Evolutionary conservation across 1,284 basidiomycete genomes (phyloP), one percentile per base, ranked within the genome.

Genomic region (Ceratobasidium sp.): DNA sequence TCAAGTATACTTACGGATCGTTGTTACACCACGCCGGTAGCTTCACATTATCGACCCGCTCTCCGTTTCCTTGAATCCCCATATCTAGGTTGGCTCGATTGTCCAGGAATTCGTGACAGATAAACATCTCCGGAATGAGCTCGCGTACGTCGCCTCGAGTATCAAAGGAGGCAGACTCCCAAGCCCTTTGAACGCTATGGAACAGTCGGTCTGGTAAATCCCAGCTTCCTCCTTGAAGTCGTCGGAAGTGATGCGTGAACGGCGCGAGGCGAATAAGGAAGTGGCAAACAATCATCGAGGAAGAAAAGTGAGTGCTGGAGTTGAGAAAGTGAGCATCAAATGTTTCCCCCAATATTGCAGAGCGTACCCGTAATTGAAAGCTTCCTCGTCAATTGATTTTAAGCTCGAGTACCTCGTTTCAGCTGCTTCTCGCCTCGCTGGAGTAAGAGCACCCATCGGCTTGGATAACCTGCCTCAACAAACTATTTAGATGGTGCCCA

Each of bases 271-370:
- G 88, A 74, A 98, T 97, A 78, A 98, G 83, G 82, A 93, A 98
- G 76, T 97, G 95, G 82, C 95, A 97, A 41, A 97, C 94, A 73
- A 96, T 98, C 91, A 98, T 97, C 0, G 95, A 97, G 5, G 95
- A 97, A 77, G 93, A 95, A 80, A 96, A 98, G 80, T 98, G 96
- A 0, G 96, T 98, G 58, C 94, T 80, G 72, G 50, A 14, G 59
- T 59, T 58, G 78, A 79, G 73, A 78, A 28, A 43, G 18, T 47
- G 23, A 41, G 30, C 76, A 74, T 28, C 61, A 43, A 54, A 59
- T 26, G 41, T 26, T 18, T 26, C 23, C 1, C 14, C 54, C 1
- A 21, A 9, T 18, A 8, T 75, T 2, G 16, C 16, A 38, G 58
- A n/a, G 58, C 30, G 28, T 75, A 52, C 72, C 83, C 94, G 76